Evolutionary conservation across 2,329 filamentous ascomycete genomes (phyloP), one percentile per base, ranked within the genome.

Genomic region (Aureobasidium sp.): DNA sequence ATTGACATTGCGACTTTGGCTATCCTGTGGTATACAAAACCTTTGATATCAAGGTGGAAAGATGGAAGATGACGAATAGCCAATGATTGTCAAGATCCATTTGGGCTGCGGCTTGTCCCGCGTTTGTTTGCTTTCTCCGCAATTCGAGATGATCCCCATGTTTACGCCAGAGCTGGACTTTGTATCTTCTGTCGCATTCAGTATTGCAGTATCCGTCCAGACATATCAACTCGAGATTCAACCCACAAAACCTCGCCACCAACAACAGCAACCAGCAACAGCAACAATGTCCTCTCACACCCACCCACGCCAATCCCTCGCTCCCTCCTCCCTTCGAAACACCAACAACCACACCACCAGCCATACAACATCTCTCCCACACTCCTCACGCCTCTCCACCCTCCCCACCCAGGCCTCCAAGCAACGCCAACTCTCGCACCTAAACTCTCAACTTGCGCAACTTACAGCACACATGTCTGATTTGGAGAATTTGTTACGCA

Each of bases 401-500:
- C 69, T 77, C 15, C 77, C 78, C 27, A 77, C 76, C 16, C 76
- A 78, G 49, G 78, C 77, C 27, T 76, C 77, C 61, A 81, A 81
- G 65, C 73, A 77, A 15, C 76, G 79, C 42, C 79, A 81, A 66
- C 73, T 81, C 16, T 83, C 90, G 5, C 91, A 97, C 68, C 85
- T 99, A 0, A 91, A 97, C 72, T 84, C 91, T 1, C 93, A 97
- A 73, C 84, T 99, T 15, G 89, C 90, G 3, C 91, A 96, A 72
- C 80, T 99, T 63, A 96, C 93, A n/a, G 88, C 90, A 29, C 92
- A 97, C 69, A 83, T 99, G 49, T 87, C 91, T 0, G 93, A 97
- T 72, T 90, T 94, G 32, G 91, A 99, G 77, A 97, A 96, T 67
- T 76, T 99, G 63, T 76, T 97, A 66, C 85, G 92, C 54, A 97